Conservation (phyloP, 441 rosid genomes). For the Pelargonium myrrhifolium region DNA sequence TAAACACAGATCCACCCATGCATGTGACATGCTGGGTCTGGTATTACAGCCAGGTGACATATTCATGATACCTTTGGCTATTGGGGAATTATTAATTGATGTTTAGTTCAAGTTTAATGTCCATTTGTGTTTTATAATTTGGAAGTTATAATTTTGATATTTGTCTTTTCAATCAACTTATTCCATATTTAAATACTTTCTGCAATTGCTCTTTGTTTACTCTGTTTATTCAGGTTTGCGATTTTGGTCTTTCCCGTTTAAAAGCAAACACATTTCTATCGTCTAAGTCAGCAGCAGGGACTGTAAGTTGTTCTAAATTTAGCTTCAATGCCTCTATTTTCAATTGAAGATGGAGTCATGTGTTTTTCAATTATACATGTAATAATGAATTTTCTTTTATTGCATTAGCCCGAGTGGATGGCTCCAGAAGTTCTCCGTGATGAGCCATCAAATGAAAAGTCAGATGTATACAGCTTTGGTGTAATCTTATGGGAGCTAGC, state of each 20-base stretch:
- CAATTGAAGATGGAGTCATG: conserved; percentile 11
- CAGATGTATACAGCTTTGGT: conserved; percentile 96
- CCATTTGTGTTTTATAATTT: neutral
- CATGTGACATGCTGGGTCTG: neutral
- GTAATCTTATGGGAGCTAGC: conserved; percentile 96
- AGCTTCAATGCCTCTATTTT: conserved; percentile 11
- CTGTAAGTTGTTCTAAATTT: conserved; percentile 55
- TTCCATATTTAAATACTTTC: conserved; percentile 8
- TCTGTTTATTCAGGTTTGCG: conserved; percentile 64
- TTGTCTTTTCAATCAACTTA: neutral
- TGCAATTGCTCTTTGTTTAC: conserved; percentile 9
- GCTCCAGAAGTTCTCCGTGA: conserved; percentile 98
- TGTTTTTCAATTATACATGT: conserved; percentile 2
- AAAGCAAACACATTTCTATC: conserved; percentile 94
- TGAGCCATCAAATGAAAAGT: conserved; percentile 93
- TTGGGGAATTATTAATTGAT: neutral
- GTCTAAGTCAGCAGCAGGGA: conserved; percentile 97
- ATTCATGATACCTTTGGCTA: neutral
- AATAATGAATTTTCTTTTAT: conserved; percentile 18
- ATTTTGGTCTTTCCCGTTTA: conserved; percentile 95
- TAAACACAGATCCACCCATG: neutral
- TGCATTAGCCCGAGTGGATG: conserved; percentile 98
- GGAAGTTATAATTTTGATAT: neutral
- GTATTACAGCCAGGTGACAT: neutral
- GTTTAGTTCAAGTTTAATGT: neutral